Evolutionary conservation across 352 stramenopile genomes (phyloP).

Genomic region (Globisporangium ultimum): DNA sequence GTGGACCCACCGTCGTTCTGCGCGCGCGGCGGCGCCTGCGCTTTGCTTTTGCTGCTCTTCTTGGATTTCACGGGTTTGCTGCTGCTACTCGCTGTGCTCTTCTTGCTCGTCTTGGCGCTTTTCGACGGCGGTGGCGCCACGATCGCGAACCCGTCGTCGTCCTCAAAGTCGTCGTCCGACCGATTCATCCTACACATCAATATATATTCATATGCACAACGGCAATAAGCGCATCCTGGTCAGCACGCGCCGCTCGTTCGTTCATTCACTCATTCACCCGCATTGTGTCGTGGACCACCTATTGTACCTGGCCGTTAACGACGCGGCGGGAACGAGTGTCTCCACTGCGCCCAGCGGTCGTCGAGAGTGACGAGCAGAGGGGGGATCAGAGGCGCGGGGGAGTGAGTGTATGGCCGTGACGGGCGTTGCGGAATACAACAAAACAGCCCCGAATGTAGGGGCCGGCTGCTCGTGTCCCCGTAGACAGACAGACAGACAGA

Average conservation of each 20-base stretch:
- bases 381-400: no score
- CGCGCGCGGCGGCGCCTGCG: neutral
- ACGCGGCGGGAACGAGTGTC: no score
- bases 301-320: no score
- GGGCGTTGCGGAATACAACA: no score
- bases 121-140: constrained; percentile 4
- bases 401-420: no score
- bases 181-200: constrained; percentile 4
- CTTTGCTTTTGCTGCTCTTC: neutral
- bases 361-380: no score
- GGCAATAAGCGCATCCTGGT: no score
- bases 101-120: neutral
- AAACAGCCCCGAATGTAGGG: no score
- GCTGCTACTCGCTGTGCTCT: neutral
- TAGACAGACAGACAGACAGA: neutral
- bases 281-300: no score
- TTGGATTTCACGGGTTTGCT: neutral
- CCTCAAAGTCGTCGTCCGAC: constrained; percentile 12
- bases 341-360: no score
- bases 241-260: no score
- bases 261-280: no score
- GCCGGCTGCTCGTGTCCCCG: neutral
- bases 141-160: constrained; percentile 11
- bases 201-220: neutral
- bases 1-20: neutral